These are phyloP conservation scores for Rhazya stricta DNA, from an alignment of 257 asterid species.

Conservation along the genomic window DNA sequence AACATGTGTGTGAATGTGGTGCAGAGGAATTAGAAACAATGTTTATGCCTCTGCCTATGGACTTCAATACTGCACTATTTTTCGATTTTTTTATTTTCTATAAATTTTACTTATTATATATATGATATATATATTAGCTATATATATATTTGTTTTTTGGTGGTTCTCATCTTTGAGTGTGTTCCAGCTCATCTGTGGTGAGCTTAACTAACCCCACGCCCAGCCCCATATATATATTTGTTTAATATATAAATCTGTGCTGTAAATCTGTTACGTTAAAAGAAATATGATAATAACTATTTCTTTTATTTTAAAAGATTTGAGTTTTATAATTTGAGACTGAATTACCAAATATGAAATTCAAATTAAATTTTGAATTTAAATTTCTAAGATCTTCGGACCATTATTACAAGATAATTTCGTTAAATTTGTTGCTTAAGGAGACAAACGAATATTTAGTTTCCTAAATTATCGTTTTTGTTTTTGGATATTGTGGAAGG, in stretches of 20 bases:
- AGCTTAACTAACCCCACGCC: constrained; percentile 46
- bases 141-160: constrained; percentile 11
- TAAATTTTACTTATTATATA: not conserved
- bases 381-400: not conserved
- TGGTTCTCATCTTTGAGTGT: constrained; percentile 38
- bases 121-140: too few relatives aligned
- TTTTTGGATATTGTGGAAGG: not conserved
- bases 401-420: not conserved
- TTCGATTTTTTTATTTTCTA: not conserved
- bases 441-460: constrained; percentile 4
- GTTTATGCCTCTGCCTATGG: not conserved
- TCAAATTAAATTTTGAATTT: not conserved
- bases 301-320: not conserved
- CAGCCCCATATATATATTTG: too few relatives aligned
- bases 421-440: not conserved
- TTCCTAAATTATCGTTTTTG: not conserved
- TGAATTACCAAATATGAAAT: not conserved
- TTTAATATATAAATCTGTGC: too few relatives aligned
- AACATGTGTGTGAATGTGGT: constrained; percentile 13
- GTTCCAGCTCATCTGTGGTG: constrained; percentile 61
- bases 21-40: constrained; percentile 8
- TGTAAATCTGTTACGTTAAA: too few relatives aligned
- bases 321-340: not conserved
- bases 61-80: not conserved
- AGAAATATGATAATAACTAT: too few relatives aligned